Evolutionary conservation across 176 grass and related monocot species (phyloP), one percentile per base, ranked within the genome.

Genomic region (Carex kokanica): DNA sequence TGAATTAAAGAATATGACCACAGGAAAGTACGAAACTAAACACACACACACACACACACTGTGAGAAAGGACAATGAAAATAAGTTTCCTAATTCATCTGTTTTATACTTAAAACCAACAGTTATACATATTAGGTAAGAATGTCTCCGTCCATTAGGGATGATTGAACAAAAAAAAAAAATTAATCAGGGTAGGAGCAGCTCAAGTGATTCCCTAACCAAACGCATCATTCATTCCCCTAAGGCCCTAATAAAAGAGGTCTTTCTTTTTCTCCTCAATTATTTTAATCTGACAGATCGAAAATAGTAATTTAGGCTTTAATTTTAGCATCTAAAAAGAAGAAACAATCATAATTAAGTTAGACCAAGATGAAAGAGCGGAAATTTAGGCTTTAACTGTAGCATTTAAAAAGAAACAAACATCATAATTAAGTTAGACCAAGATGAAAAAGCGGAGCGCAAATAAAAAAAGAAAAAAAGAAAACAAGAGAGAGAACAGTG

Each of bases 281-380:
- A 38, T 67, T 17, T 6, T 67, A 16, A 67, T 38, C 13, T 32
- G 15, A 67, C 29, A 68, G 2, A 68, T 12, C 45, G 64, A 68
- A 68, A 68, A n/a, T 15, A 20, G 45, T 45, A 53, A n/a, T 47
- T 65, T 24, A 79, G 62, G 25, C 25, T 31, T 32, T 29, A 10
- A 10, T n/a, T 20, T 0, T 60, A 43, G 18, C 9, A 78, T 4
- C n/a, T 73, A 78, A 60, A 80, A 80, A 60, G 78, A 80, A 80
- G 31, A 80, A 43, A 80, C 62, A 16, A 40, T 43, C 7, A 60
- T 43, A 80, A 40, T 67, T 11, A 47, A 47, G 45, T 47, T 47
- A 53, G 8, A 75, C 38, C 17, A 23, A 74, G 8, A 6, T 18
- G 21, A 51, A 23, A 52, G 8, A 7, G 29, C 15, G 67, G 6